phyloP scores from a whole-genome alignment of 768 basidiomycete species.

The Termitomyces bulborhizus region DNA sequence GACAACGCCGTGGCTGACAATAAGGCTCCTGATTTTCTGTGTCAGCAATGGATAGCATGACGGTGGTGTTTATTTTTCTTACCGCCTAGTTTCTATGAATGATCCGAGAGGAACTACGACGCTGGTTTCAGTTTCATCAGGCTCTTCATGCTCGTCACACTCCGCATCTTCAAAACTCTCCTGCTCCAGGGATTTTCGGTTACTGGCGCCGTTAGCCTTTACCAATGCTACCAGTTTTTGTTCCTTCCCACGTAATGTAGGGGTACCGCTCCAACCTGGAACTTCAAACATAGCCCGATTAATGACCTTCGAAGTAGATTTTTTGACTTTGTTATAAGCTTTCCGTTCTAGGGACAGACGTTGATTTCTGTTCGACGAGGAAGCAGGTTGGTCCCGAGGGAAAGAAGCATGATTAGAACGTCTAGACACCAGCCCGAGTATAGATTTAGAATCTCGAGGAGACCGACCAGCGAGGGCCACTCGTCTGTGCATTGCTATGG shows the following conservation, averaged over 20 bases:
- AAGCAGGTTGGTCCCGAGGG: not conserved
- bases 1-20: slow-evolving; percentile 26
- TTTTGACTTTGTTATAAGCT: slow-evolving; percentile 10
- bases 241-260: slow-evolving; percentile 30
- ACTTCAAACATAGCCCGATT: slow-evolving; percentile 23
- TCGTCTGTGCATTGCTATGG: slow-evolving; percentile 9
- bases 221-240: slow-evolving; percentile 23
- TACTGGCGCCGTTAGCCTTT: slow-evolving; percentile 1
- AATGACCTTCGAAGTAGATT: slow-evolving; percentile 26
- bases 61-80: slow-evolving; percentile 8
- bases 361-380: not conserved
- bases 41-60: slow-evolving; percentile 9
- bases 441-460: not conserved
- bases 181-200: slow-evolving; percentile 13
- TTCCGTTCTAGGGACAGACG: slow-evolving; percentile 1
- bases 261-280: slow-evolving; percentile 30
- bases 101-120: slow-evolving; percentile 33
- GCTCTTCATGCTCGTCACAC: not conserved
- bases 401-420: not conserved
- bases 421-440: not conserved
- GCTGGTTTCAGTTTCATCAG: slow-evolving; percentile 11
- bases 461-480: slow-evolving; percentile 1
- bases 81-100: slow-evolving; percentile 51
- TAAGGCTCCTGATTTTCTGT: slow-evolving; percentile 24
- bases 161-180: slow-evolving; percentile 12